Conservation (phyloP, 306 rosid genomes). For the Trichosanthes truncata region DNA sequence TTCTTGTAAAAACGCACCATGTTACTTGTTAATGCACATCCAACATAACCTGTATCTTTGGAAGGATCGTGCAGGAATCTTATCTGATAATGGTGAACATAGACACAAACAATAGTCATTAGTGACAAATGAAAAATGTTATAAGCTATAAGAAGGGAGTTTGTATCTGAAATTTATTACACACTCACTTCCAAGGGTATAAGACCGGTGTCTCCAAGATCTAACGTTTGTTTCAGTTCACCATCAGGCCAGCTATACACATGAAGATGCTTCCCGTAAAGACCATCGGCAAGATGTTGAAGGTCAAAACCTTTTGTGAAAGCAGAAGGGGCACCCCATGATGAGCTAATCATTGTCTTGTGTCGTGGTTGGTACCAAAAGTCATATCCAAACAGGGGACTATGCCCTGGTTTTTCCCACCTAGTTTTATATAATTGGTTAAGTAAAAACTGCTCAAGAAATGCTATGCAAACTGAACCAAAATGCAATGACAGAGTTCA, state of each 20-base stretch:
- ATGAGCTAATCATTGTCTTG: constrained; percentile 85
- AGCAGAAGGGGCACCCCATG: constrained; percentile 97
- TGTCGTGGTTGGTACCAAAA: constrained; percentile 95
- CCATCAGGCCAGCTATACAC: constrained; percentile 94
- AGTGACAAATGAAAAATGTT: not conserved
- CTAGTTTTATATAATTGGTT: constrained; percentile 23
- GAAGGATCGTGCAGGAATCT: constrained; percentile 92
- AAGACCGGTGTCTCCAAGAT: constrained; percentile 79
- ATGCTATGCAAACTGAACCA: not conserved
- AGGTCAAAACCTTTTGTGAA: constrained; percentile 72
- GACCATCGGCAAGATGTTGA: constrained; percentile 69
- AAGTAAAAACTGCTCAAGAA: not conserved
- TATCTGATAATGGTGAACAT: constrained; percentile 38
- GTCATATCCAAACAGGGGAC: constrained; percentile 90
- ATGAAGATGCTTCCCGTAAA: constrained; percentile 79
- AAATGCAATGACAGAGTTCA: not conserved
- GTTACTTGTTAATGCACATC: constrained; percentile 76
- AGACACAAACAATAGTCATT: not conserved
- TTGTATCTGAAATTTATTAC: not conserved
- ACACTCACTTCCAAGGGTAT: constrained; percentile 69
- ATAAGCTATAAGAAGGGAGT: not conserved
- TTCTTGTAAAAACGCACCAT: constrained; percentile 78
- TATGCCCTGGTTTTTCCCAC: constrained; percentile 96
- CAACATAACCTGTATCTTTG: constrained; percentile 84
- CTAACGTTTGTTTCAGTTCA: constrained; percentile 80